Evolutionary conservation across 75 land plant genomes (phyloP), one percentile per base, ranked within the genome.

Genomic region (Pinus taeda): DNA sequence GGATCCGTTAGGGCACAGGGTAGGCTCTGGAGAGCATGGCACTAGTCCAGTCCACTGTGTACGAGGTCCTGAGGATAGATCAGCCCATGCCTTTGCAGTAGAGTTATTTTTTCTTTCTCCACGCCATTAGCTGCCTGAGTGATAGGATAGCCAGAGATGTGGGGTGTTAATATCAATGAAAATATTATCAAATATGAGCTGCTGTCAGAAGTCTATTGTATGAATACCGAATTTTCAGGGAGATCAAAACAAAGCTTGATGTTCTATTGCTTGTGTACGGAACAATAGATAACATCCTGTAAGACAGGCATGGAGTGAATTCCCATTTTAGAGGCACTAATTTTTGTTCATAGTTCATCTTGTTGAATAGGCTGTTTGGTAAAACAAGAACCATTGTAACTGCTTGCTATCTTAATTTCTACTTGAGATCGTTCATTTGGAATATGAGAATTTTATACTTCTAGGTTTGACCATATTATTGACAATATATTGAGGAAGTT

Each of bases 71-170:
- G 61, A 74, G 88, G 62, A 66, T 82, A 20, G 78, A 79, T 20
- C 89, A 87, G 14, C 89, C 89, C 1, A 84, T 88, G 57, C 75
- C 78, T 13, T 79, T 57, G 78, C 89, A 88, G 80, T 88, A 88
- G 26, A 26, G 26, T 26, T 26, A 26, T 26, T 26, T 26, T 26
- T 26, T 26, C 26, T 26, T 26, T 26, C 0, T 26, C 26, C 26
- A 26, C 26, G 26, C 26, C 26, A 26, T 26, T 26, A 26, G 0
- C 26, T 26, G 26, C 26, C 26, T 26, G 26, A 26, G 26, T 26
- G 26, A 26, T 26, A 26, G 26, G 26, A 26, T 26, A 26, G 26
- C 26, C 26, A 26, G 55, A 49, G 55, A 49, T 9, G 12, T 49
- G 9, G 55, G 12, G 11, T 49, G 55, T 49, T 49, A 45, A 49